Percentiles rank a stretch among this genome's conserved stretches.
phyloP scores from a whole-genome alignment of 106 monocot species.

The Chionographis japonica region DNA sequence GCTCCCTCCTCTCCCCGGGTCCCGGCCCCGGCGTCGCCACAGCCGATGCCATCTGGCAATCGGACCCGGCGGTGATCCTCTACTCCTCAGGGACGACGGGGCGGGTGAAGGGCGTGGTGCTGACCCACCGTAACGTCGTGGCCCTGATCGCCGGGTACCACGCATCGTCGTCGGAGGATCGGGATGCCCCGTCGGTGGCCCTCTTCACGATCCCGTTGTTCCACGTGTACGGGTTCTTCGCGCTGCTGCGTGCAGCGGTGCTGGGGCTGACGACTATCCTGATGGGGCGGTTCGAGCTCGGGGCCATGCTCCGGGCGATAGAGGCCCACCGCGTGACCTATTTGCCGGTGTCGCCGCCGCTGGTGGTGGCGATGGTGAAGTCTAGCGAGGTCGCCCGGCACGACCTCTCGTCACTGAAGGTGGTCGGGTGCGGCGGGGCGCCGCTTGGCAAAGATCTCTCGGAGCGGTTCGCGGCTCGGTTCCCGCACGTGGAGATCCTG shows the following conservation, averaged over 20 bases:
- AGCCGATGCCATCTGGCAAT: conserved; percentile 15
- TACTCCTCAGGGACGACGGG: conserved; percentile 64
- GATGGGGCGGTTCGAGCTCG: conserved; percentile 57
- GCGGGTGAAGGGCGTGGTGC: conserved; percentile 35
- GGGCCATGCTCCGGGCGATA: conserved; percentile 41
- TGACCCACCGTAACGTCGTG: conserved; percentile 52
- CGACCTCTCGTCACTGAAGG: conserved; percentile 46
- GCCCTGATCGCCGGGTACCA: conserved; percentile 17
- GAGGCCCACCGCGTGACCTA: conserved; percentile 33
- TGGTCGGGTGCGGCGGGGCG: conserved; percentile 48
- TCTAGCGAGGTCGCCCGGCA: conserved; percentile 17
- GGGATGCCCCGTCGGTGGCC: conserved; percentile 9
- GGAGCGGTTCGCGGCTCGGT: conserved; percentile 31
- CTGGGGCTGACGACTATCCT: conserved; percentile 50
- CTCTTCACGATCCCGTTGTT: conserved; percentile 54
- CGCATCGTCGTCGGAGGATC: background rate
- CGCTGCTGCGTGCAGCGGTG: conserved; percentile 29
- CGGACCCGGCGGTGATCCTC: conserved; percentile 34
- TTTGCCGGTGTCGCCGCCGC: conserved; percentile 57
- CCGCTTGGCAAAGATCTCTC: conserved; percentile 51
- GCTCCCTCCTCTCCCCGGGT: conserved; percentile 17
- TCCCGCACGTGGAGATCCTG: conserved; percentile 34
- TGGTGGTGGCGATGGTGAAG: conserved; percentile 56
- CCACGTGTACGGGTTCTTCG: conserved; percentile 60
- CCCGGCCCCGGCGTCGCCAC: background rate